Evolutionary conservation across 2,329 filamentous ascomycete species (phyloP).

Genomic region (Phialemonium atrogriseum): DNA sequence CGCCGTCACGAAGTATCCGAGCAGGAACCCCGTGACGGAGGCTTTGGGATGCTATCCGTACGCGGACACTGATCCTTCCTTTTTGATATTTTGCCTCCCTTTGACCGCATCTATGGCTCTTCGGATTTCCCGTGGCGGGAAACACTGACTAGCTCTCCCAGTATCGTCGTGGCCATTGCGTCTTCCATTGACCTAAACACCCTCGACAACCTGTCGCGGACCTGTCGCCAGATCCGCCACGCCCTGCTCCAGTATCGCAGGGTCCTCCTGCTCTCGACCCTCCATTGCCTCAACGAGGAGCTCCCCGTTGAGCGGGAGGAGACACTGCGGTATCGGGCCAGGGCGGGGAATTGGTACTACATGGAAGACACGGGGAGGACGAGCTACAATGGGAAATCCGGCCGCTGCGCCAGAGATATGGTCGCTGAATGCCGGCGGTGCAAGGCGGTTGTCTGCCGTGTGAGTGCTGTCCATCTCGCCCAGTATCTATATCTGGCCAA

Average conservation of each 20-base stretch:
- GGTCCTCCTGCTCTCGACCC: conserved; percentile 63
- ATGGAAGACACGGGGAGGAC: conserved; percentile 41
- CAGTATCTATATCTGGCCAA: too few species aligned
- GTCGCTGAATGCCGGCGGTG: conserved; percentile 78
- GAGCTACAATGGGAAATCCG: conserved; percentile 57
- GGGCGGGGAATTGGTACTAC: conserved; percentile 51
- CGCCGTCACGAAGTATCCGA: conserved; percentile 34
- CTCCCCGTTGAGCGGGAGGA: conserved; percentile 45
- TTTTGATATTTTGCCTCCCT: conserved; percentile 11
- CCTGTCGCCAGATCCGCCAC: conserved; percentile 70
- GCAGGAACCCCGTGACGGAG: conserved; percentile 51
- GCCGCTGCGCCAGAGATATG: conserved; percentile 78
- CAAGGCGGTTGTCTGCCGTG: conserved; percentile 69
- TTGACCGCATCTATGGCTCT: neutral
- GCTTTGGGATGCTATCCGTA: conserved; percentile 63
- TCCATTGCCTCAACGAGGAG: conserved; percentile 71
- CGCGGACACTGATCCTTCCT: conserved; percentile 32
- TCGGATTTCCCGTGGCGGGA: neutral
- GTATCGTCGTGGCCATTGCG: conserved; percentile 69
- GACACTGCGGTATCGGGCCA: conserved; percentile 48
- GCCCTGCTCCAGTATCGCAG: conserved; percentile 72
- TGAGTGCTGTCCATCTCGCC: conserved; percentile 34
- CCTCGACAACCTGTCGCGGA: conserved; percentile 72
- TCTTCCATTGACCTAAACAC: conserved; percentile 78
- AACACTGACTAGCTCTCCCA: conserved; percentile 29